Evolutionary conservation across 768 basidiomycete species (phyloP).

Genomic region (Panaeolus cyanescens): DNA sequence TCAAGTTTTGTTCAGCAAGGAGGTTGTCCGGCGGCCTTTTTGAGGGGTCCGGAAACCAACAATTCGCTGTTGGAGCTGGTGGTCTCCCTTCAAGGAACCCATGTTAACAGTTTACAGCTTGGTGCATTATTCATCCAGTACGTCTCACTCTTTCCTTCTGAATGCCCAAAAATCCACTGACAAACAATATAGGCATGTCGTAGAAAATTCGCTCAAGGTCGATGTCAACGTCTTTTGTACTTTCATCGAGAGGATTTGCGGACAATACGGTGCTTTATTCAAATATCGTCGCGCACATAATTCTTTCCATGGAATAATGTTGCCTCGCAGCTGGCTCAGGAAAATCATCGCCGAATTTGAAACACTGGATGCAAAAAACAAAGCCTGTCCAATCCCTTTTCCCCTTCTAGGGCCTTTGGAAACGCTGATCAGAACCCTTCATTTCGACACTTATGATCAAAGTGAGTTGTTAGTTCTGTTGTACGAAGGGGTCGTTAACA

Average conservation of each 20-base stretch:
- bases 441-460: neutral
- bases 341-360: neutral
- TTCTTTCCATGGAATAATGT: constrained; percentile 3
- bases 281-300: neutral
- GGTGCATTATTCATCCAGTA: constrained; percentile 45
- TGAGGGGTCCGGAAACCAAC: constrained; percentile 11
- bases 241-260: constrained; percentile 4
- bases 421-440: neutral
- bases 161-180: too few species aligned
- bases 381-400: neutral
- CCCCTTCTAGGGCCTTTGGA: neutral
- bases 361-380: neutral
- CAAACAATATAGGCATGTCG: neutral
- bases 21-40: constrained; percentile 13
- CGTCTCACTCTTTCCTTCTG: constrained; percentile 20
- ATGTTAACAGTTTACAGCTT: constrained; percentile 24
- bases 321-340: constrained; percentile 6
- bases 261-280: constrained; percentile 4
- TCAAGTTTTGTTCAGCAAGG: constrained; percentile 23
- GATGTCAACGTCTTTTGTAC: constrained; percentile 1
- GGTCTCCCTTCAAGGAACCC: constrained; percentile 25
- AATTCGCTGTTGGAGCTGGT: constrained; percentile 23
- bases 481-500: neutral
- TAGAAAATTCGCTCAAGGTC: neutral
- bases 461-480: neutral